Conservation (phyloP, 345 rosid genomes). For the Excoecaria agallocha region DNA sequence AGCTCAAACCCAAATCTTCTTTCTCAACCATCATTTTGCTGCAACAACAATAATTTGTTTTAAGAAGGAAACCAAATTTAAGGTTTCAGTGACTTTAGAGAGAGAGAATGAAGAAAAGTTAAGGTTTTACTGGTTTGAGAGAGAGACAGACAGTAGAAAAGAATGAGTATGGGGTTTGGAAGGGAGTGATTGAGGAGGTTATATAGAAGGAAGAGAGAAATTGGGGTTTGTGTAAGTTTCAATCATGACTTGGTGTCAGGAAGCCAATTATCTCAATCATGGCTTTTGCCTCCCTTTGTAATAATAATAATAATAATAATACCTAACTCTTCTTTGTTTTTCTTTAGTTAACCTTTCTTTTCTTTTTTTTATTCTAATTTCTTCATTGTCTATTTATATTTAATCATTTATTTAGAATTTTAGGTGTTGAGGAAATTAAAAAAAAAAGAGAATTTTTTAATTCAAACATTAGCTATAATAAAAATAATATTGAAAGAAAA, state of each 20-base stretch:
- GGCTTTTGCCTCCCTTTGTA: slow-evolving; percentile 34
- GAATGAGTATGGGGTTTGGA: not conserved
- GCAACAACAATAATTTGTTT: not conserved
- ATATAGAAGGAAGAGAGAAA: slow-evolving; percentile 35
- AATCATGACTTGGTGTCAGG: slow-evolving; percentile 61
- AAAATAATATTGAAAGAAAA: no score
- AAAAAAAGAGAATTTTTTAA: no score
- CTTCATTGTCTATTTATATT: no score
- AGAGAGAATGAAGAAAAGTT: slow-evolving; percentile 10
- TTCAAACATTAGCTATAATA: no score
- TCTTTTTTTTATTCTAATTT: not conserved
- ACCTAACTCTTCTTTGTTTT: slow-evolving; percentile 15
- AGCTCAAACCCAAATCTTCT: slow-evolving; percentile 81
- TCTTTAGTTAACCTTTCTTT: not conserved
- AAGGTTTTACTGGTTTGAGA: not conserved
- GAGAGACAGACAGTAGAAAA: slow-evolving; percentile 9
- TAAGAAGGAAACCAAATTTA: no score
- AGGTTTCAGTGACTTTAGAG: not conserved
- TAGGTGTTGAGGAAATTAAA: no score
- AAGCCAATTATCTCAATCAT: slow-evolving; percentile 55
- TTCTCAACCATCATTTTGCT: slow-evolving; percentile 53
- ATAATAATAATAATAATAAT: slow-evolving; percentile 23
- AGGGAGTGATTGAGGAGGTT: slow-evolving; percentile 19
- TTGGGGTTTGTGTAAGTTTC: slow-evolving; percentile 23
- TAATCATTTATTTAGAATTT: no score